phyloP scores from a whole-genome alignment of 2,329 filamentous ascomycete genomes.

The Bisporella sp. region DNA sequence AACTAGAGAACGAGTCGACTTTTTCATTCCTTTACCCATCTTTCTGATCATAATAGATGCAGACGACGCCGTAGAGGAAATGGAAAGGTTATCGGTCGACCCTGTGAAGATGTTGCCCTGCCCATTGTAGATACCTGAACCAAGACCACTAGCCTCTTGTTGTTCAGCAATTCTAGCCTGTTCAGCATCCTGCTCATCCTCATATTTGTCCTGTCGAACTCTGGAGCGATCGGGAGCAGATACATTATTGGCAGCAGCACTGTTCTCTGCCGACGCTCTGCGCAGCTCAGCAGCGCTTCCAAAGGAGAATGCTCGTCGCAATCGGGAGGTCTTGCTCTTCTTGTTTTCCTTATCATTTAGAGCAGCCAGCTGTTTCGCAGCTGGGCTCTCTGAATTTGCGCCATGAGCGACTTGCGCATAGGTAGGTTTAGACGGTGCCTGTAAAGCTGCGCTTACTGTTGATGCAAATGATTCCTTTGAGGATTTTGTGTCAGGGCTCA shows the following conservation, averaged over 20 bases:
- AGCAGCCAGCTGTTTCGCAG: slow-evolving; percentile 79
- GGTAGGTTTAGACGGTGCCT: slow-evolving; percentile 23
- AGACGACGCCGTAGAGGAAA: slow-evolving; percentile 83
- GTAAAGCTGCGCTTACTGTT: slow-evolving; percentile 27
- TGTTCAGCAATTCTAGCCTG: slow-evolving; percentile 86
- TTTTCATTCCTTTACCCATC: slow-evolving; percentile 99
- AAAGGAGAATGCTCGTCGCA: slow-evolving; percentile 92
- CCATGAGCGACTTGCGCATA: slow-evolving; percentile 26
- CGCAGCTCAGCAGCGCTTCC: slow-evolving; percentile 88
- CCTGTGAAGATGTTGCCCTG: slow-evolving; percentile 77
- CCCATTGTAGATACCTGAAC: slow-evolving; percentile 87
- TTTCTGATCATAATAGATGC: slow-evolving; percentile 94
- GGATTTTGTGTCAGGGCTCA: slow-evolving; percentile 45
- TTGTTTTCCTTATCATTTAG: slow-evolving; percentile 74
- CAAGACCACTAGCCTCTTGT: slow-evolving; percentile 87
- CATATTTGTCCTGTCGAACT: slow-evolving; percentile 56
- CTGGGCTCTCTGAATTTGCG: slow-evolving; percentile 43
- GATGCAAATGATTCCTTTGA: slow-evolving; percentile 35
- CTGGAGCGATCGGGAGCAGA: slow-evolving; percentile 39
- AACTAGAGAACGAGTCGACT: slow-evolving; percentile 81
- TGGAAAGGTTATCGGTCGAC: slow-evolving; percentile 91
- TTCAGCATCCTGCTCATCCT: slow-evolving; percentile 69
- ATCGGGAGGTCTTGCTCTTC: slow-evolving; percentile 78
- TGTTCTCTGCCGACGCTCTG: slow-evolving; percentile 63
- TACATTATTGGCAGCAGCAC: slow-evolving; percentile 26